phyloP scores from a whole-genome alignment of 2,329 filamentous ascomycete genomes.

The Clonostachys chloroleuca region DNA sequence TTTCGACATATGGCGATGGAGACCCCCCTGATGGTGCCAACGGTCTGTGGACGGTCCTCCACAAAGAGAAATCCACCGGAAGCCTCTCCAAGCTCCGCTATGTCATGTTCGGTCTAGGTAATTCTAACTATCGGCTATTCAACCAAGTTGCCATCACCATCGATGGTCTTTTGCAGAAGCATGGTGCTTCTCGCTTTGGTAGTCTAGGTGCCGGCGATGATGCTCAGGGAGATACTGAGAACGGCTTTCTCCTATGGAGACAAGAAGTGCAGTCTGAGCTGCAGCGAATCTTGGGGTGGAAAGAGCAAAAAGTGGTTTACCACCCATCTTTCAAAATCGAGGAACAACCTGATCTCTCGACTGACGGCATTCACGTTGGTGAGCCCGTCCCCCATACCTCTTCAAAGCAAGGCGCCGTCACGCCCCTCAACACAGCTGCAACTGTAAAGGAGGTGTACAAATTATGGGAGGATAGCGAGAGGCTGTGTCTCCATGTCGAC shows the following conservation, averaged over 20 bases:
- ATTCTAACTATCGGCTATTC: slow-evolving; percentile 29
- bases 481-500: slow-evolving; percentile 27
- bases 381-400: slow-evolving; percentile 40
- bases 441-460: slow-evolving; percentile 83
- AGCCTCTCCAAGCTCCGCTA: slow-evolving; percentile 55
- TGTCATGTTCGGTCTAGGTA: slow-evolving; percentile 29
- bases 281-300: background rate
- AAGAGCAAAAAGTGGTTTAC: background rate
- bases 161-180: background rate
- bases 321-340: background rate
- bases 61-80: slow-evolving; percentile 73
- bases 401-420: slow-evolving; percentile 48
- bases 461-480: slow-evolving; percentile 2
- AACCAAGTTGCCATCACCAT: slow-evolving; percentile 18
- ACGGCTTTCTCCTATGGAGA: slow-evolving; percentile 1
- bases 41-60: slow-evolving; percentile 96
- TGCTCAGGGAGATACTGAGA: background rate
- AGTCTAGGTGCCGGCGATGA: background rate
- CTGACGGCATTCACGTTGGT: background rate
- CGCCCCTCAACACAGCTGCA: slow-evolving; percentile 92
- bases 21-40: slow-evolving; percentile 46
- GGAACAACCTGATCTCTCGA: background rate
- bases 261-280: background rate
- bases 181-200: background rate
- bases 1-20: slow-evolving; percentile 30